phyloP scores from a whole-genome alignment of 164 flowering plant genomes.

The Umbellularia californica region DNA sequence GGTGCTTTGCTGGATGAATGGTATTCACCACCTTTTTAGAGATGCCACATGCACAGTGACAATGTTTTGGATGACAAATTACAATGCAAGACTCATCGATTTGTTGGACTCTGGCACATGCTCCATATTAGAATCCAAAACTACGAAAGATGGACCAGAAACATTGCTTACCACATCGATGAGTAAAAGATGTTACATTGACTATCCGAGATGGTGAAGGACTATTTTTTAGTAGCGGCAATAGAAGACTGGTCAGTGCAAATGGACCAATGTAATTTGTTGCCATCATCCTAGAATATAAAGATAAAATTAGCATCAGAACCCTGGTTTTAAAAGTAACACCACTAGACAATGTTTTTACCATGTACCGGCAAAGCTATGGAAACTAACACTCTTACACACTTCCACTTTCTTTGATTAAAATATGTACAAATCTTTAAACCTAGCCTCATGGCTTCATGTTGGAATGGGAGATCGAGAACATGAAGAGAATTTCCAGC shows the following conservation, averaged over 20 bases:
- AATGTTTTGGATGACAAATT: background rate
- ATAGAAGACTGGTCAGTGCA: constrained; percentile 59
- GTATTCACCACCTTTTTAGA: background rate
- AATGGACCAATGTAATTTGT: constrained; percentile 91
- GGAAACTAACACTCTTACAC: background rate
- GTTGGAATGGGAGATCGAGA: background rate
- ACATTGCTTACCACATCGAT: constrained; percentile 55
- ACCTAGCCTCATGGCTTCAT: background rate
- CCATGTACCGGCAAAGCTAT: background rate
- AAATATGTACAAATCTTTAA: background rate
- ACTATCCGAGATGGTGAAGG: constrained; percentile 73
- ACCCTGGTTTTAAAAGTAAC: background rate
- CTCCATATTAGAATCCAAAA: background rate
- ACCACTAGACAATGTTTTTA: background rate
- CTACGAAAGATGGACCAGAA: background rate
- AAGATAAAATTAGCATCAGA: constrained; percentile 8
- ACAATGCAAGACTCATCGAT: background rate
- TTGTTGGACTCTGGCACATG: background rate
- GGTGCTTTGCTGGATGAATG: background rate
- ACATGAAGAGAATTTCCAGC: background rate
- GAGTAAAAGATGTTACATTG: constrained; percentile 88
- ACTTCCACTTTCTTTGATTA: too few species aligned
- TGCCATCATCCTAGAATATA: constrained; percentile 61
- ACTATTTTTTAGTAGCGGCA: constrained; percentile 75
- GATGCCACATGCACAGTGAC: background rate